These are phyloP conservation scores for Paraglomus brasilianum DNA, from an alignment of 192 early-diverging fungal genomes.

Conservation along the genomic window DNA sequence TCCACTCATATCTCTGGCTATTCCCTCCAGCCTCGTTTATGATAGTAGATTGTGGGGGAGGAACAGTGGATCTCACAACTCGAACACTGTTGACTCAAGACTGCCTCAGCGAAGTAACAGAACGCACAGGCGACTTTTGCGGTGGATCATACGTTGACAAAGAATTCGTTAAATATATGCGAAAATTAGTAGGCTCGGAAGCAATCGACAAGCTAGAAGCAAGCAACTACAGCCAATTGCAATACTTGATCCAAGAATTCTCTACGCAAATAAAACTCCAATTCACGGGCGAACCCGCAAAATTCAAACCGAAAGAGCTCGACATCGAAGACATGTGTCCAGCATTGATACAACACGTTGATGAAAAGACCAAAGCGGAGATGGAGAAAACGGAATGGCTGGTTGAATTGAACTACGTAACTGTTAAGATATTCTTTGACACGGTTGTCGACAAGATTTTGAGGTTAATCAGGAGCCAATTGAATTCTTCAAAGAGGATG, in stretches of 20 bases:
- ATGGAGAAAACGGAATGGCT: constrained; percentile 42
- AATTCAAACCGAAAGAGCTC: neutral
- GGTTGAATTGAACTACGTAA: constrained; percentile 20
- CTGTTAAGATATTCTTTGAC: constrained; percentile 43
- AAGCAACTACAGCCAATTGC: constrained; percentile 27
- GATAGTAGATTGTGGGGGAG: constrained; percentile 61
- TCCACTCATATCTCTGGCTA: constrained; percentile 36
- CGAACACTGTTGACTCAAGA: constrained; percentile 15
- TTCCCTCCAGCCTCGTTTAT: constrained; percentile 49
- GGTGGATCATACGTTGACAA: constrained; percentile 44
- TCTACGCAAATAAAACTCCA: neutral
- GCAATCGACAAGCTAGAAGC: constrained; percentile 35
- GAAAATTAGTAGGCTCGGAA: constrained; percentile 42
- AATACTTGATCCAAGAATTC: constrained; percentile 20
- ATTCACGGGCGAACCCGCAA: neutral
- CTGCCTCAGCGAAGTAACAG: constrained; percentile 38
- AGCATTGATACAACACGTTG: neutral
- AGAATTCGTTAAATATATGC: constrained; percentile 44
- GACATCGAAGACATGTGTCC: constrained; percentile 20
- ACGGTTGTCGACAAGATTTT: constrained; percentile 54
- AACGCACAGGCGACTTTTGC: constrained; percentile 44
- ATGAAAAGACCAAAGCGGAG: constrained; percentile 31
- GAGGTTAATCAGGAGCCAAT: constrained; percentile 48
- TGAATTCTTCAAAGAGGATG: constrained; percentile 36
- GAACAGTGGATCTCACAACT: constrained; percentile 54